Conservation (phyloP, 176 grass and related monocot species). For the Aegilops bicornis region DNA sequence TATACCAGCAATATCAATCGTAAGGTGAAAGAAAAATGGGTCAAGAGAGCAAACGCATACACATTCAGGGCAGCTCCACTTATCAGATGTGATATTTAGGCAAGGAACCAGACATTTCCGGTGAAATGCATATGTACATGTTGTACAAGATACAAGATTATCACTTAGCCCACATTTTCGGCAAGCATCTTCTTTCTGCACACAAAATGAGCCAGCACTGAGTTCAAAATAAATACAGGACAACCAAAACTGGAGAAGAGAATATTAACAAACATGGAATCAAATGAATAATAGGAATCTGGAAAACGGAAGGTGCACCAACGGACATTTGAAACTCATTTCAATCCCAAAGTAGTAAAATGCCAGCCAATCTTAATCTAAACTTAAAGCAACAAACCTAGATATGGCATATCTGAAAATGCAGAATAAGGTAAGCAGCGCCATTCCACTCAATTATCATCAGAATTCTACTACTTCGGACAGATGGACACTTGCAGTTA, state of each 20-base stretch:
- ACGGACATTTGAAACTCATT: slow-evolving; percentile 13
- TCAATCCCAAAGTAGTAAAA: not conserved
- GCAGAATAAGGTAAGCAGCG: not conserved
- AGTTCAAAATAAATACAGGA: slow-evolving; percentile 28
- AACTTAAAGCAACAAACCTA: not conserved
- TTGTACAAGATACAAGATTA: slow-evolving; percentile 78
- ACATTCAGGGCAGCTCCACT: slow-evolving; percentile 95
- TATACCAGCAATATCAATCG: slow-evolving; percentile 26
- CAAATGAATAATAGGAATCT: not conserved
- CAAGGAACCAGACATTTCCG: slow-evolving; percentile 77
- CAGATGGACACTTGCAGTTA: not conserved
- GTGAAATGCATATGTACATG: slow-evolving; percentile 92
- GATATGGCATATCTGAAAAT: not conserved
- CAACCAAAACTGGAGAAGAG: slow-evolving; percentile 2
- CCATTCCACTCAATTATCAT: not conserved
- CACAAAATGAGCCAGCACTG: slow-evolving; percentile 19
- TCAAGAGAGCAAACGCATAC: slow-evolving; percentile 49
- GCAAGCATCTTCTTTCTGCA: slow-evolving; percentile 96
- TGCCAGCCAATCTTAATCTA: not conserved
- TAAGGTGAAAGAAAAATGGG: slow-evolving; percentile 2
- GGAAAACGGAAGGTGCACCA: not conserved
- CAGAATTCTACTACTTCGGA: not conserved
- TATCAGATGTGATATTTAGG: slow-evolving; percentile 63
- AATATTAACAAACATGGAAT: not conserved
- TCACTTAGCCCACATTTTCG: slow-evolving; percentile 68